Evolutionary conservation across 192 early-diverging fungal species (phyloP), one percentile per base, ranked within the genome.

Genomic region (Rhizophagus clarus): DNA sequence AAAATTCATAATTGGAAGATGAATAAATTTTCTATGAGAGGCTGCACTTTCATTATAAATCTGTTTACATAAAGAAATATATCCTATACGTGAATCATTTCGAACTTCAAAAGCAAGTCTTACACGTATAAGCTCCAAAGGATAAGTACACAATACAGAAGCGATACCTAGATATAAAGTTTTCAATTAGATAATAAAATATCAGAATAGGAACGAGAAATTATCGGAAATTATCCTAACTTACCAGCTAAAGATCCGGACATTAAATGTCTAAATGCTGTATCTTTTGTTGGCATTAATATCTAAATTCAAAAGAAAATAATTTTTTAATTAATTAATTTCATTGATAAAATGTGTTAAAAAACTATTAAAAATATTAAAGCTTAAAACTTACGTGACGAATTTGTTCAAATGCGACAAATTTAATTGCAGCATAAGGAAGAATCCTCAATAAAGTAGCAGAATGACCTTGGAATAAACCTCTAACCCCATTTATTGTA

Each of bases 341-440:
- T 40, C 6, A 40, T 40, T 8, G 5, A 40, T 40, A 1, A 40
- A 40, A 40, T 40, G 8, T 40, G 8, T 8, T 40, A 40, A 40
- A 40, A 1, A 2, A 40, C 37, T 40, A 40, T 40, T 40, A 40
- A 1, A 2, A 40, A 5, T 40, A 40, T 40, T 40, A 40, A 40
- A 40, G 7, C 5, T 76, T 45, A 28, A 20, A 22, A 68, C 88
- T 79, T 86, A 88, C 87, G 62, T 85, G 77, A 77, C 89, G 88
- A 77, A 91, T 93, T 84, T 99, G 97, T 87, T 99, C 98, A 83
- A 95, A 97, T 10, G 92, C 92, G 90, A 97, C 96, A 81, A 97
- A 99, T 83, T 98, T 98, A 83, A 99, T 94, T 11, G 96, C 95
- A 0, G 96, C 95, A 81, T 98, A 99, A 5, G 98, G 98, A 83